Percentiles rank a stretch among this genome's conserved stretches.
Conservation (phyloP, 1,284 basidiomycete species). For the Malassezia obtusa region DNA sequence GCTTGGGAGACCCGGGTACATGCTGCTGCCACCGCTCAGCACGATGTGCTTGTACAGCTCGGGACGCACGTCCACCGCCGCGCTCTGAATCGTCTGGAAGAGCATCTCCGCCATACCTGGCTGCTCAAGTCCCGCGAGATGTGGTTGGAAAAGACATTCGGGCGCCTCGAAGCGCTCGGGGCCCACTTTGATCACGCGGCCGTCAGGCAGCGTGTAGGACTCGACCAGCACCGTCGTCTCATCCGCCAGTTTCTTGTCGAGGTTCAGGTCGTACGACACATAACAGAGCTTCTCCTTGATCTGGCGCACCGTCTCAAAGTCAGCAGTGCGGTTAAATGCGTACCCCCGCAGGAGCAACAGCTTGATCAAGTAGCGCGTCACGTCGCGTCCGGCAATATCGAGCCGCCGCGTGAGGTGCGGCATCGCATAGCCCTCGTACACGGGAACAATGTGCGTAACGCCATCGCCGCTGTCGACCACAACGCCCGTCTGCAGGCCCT, state of each 20-base stretch:
- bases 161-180: slow-evolving; percentile 99
- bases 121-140: slow-evolving; percentile 92
- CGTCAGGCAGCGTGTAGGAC: slow-evolving; percentile 94
- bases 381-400: slow-evolving; percentile 94
- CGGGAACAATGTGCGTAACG: slow-evolving; percentile 96
- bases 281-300: slow-evolving; percentile 99
- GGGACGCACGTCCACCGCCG: slow-evolving; percentile 76
- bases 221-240: slow-evolving; percentile 95
- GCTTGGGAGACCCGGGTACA: slow-evolving; percentile 96
- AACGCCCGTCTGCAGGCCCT: slow-evolving; percentile 92
- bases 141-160: slow-evolving; percentile 99
- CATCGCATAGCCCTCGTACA: slow-evolving; percentile 90
- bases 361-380: slow-evolving; percentile 97
- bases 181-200: slow-evolving; percentile 90
- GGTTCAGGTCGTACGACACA: slow-evolving; percentile 80
- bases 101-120: slow-evolving; percentile 94
- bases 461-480: slow-evolving; percentile 98
- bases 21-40: slow-evolving; percentile 80
- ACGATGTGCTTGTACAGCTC: slow-evolving; percentile 98
- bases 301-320: slow-evolving; percentile 95
- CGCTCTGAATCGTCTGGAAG: slow-evolving; percentile 87
- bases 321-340: slow-evolving; percentile 96
- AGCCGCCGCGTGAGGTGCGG: slow-evolving; percentile 80
- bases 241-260: slow-evolving; percentile 84
- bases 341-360: slow-evolving; percentile 94